Evolutionary conservation across 1,284 basidiomycete genomes (phyloP), one percentile per base, ranked within the genome.

Genomic region (Ganoderma sp.): DNA sequence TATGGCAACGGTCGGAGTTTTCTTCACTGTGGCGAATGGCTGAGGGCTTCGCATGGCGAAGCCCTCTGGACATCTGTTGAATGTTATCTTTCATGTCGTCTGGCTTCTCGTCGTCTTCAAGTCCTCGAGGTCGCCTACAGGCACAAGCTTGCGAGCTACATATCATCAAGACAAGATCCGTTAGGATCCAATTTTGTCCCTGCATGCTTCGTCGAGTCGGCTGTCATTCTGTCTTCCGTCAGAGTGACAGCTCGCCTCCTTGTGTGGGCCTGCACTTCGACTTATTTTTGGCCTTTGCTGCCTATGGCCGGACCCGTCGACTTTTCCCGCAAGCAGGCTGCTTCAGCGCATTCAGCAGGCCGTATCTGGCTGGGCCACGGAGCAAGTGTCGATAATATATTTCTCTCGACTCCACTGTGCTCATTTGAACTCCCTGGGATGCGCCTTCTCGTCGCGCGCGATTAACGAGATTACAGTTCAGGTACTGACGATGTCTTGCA

Each of bases 401-500:
- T 7, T 28, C 12, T 10, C 12, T 45, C 43, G 19, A 45, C 43
- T 17, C 1, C 22, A 52, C 50, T 28, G 10, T 14, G 3, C 48
- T 50, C 10, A 25, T 52, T 28, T 52, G 50, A 28, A 52, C 50
- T 22, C 25, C 17, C 14, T 52, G 25, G 50, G 25, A 17, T 25
- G 12, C 28, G 6, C 19, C 2, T 28, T 14, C 52, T 28, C 52
- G 14, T 34, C 28, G 28, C 52, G 15, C 28, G 32, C 52, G 7
- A 56, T 34, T 2, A 9, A 34, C 32, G 15, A 5, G 48, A 34
- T 32, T 56, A 56, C 10, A 15, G 8, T 34, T 7, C 9, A 25
- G 17, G 28, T 56, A 17, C 52, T 56, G 52, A 56, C 28, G 4
- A 2, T 28, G 3, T 25, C 14, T 60, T 28, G 41, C 74, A 92